Conservation (phyloP, 345 rosid genomes). For the Populus alba region DNA sequence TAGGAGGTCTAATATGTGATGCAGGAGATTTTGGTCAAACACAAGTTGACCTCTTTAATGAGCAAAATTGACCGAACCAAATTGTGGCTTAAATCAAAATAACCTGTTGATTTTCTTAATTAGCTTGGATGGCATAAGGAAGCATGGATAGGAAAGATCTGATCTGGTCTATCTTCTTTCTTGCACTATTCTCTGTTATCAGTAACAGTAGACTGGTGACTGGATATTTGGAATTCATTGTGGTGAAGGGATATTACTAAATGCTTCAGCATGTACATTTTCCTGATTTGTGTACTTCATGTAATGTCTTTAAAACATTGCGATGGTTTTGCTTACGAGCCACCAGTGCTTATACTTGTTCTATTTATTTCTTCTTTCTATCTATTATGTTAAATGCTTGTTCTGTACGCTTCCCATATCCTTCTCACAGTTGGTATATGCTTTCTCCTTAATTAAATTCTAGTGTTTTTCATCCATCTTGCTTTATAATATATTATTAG, state of each 20-base stretch:
- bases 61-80: not conserved
- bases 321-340: not conserved
- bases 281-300: not conserved
- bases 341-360: not conserved
- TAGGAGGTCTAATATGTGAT: not conserved
- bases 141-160: not conserved
- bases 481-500: not conserved
- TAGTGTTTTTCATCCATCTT: not conserved
- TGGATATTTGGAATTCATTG: not conserved
- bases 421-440: not conserved
- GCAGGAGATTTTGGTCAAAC: too few relatives aligned
- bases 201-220: not conserved
- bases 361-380: not conserved
- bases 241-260: not conserved
- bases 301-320: too few relatives aligned
- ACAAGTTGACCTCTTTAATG: not conserved
- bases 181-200: not conserved
- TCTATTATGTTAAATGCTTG: not conserved
- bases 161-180: not conserved
- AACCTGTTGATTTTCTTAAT: not conserved
- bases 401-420: not conserved
- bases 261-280: not conserved
- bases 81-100: not conserved
- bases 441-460: not conserved
- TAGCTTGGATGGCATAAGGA: not conserved